Percentiles rank a stretch among this genome's conserved stretches.
Evolutionary conservation across 352 stramenopile genomes (phyloP).

Genomic region (Phytophthora palmivora): DNA sequence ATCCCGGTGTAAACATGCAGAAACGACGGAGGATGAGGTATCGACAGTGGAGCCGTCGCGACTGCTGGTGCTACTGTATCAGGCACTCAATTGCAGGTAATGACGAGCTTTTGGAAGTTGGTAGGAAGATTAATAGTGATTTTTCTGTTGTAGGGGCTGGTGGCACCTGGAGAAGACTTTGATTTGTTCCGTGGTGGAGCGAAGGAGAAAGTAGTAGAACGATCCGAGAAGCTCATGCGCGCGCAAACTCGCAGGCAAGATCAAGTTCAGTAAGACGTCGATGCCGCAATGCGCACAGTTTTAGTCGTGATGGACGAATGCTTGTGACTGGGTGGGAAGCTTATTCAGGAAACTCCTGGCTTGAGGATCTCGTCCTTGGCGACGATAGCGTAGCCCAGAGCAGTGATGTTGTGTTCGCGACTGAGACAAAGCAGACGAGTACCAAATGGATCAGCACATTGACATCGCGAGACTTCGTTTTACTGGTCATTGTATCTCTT

Average conservation of each 20-base stretch:
- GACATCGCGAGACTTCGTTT: no score
- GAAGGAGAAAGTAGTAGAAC: conserved; percentile 66
- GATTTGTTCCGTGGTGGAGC: conserved; percentile 82
- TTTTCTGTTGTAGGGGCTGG: conserved; percentile 50
- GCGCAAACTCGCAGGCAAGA: conserved; percentile 74
- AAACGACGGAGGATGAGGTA: conserved; percentile 81
- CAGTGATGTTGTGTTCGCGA: no score
- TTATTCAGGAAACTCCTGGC: no score
- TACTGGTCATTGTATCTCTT: no score
- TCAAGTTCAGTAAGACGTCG: conserved; percentile 91
- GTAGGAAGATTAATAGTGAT: background rate
- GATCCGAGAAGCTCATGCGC: conserved; percentile 69
- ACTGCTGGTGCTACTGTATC: conserved; percentile 84
- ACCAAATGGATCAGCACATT: no score
- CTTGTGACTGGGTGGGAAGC: conserved; percentile 94
- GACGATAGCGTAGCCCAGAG: no score
- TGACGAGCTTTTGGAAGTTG: background rate
- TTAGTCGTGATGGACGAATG: conserved; percentile 89
- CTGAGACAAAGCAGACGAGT: no score
- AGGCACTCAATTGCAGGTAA: conserved; percentile 85
- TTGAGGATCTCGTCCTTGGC: no score
- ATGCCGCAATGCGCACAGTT: conserved; percentile 85
- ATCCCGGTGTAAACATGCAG: conserved; percentile 74
- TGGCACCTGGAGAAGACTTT: conserved; percentile 69
- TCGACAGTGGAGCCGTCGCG: conserved; percentile 85